Conservation (phyloP, 495 filamentous ascomycete genomes). For the Penicillium pulvis region DNA sequence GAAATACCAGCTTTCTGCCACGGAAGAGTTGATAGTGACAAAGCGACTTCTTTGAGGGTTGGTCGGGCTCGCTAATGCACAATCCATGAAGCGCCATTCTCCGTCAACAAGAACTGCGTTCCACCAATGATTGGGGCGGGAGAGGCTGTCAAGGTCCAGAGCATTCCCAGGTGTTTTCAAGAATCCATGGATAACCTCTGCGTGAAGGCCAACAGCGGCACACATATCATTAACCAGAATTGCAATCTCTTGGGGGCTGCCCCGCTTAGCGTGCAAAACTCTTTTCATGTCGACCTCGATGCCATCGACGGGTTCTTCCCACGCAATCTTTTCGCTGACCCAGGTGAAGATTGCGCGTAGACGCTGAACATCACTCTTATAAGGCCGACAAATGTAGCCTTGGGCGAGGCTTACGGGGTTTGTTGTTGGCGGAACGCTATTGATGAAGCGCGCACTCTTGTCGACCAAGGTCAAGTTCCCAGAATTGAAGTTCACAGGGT, state of each 20-base stretch:
- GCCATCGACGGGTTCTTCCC: constrained; percentile 90
- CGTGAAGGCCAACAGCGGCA: constrained; percentile 79
- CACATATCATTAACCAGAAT: constrained; percentile 93
- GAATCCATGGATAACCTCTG: constrained; percentile 82
- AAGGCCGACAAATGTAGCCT: constrained; percentile 90
- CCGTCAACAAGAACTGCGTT: constrained; percentile 92
- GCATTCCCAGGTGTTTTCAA: constrained; percentile 88
- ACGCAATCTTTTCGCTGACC: constrained; percentile 93
- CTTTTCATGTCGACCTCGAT: constrained; percentile 73
- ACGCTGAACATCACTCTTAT: constrained; percentile 91
- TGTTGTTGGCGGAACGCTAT: constrained; percentile 84
- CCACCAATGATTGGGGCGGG: constrained; percentile 96
- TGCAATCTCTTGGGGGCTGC: constrained; percentile 88
- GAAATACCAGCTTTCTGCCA: constrained; percentile 90
- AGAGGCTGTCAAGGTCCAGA: constrained; percentile 68
- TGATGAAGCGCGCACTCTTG: constrained; percentile 91
- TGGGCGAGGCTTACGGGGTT: constrained; percentile 84
- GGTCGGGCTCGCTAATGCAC: constrained; percentile 85
- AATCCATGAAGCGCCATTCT: constrained; percentile 97
- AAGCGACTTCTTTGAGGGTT: constrained; percentile 78
- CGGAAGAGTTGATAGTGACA: constrained; percentile 65
- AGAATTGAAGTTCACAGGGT: constrained; percentile 77
- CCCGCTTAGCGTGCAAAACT: constrained; percentile 81
- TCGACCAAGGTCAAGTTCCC: constrained; percentile 86
- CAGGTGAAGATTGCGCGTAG: constrained; percentile 94